These are phyloP conservation scores for Canavalia gladiata DNA, from an alignment of 306 rosid species.

Conservation along the genomic window DNA sequence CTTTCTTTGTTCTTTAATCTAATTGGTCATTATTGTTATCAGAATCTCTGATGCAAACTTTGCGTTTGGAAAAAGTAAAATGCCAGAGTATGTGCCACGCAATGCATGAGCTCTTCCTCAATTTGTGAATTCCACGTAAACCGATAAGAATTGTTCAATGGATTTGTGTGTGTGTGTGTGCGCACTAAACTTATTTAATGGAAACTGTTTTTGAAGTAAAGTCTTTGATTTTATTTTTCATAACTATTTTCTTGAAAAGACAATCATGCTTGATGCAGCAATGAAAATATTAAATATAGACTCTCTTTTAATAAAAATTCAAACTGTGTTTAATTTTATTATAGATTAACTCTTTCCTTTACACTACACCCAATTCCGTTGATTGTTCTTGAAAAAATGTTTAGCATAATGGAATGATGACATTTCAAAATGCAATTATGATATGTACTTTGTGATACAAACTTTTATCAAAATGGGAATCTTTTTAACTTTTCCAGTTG, in stretches of 20 bases:
- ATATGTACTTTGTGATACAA: neutral
- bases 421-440: neutral
- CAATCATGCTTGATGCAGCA: too few relatives aligned
- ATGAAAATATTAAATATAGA: too few relatives aligned
- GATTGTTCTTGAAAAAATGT: neutral
- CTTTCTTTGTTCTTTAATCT: neutral
- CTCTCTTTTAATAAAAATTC: too few relatives aligned
- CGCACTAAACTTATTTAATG: neutral
- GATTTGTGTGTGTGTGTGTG: too few relatives aligned
- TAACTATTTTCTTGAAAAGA: too few relatives aligned
- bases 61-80: neutral
- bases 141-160: too few relatives aligned
- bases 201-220: neutral
- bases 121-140: neutral
- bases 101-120: neutral
- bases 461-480: neutral
- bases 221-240: neutral
- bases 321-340: too few relatives aligned
- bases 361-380: neutral
- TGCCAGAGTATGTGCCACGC: neutral
- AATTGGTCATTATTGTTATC: neutral
- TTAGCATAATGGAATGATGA: neutral
- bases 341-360: too few relatives aligned
- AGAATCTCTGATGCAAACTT: neutral
- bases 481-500: neutral